phyloP scores from a whole-genome alignment of 2,329 filamentous ascomycete species.

The Sporothrix sp. region DNA sequence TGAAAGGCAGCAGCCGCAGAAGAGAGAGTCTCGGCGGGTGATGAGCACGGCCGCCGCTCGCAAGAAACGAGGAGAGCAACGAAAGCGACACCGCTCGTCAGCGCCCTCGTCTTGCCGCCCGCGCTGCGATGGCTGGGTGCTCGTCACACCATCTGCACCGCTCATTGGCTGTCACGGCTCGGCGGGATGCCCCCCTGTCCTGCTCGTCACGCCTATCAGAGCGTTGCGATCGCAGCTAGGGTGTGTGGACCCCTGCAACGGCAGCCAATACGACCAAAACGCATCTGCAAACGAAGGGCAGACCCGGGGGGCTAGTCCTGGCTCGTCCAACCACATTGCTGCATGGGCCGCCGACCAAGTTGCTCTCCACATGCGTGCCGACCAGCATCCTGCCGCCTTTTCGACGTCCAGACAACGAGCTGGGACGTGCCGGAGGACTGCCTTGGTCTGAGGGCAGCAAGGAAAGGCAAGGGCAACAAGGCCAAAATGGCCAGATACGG shows the following conservation, averaged over 20 bases:
- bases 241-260: slow-evolving; percentile 18
- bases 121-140: slow-evolving; percentile 26
- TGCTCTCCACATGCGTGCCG: slow-evolving; percentile 2
- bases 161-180: slow-evolving; percentile 29
- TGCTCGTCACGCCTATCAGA: slow-evolving; percentile 27
- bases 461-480: too few relatives aligned
- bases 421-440: too few relatives aligned
- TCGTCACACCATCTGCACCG: slow-evolving; percentile 28
- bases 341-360: slow-evolving; percentile 9
- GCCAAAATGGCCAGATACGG: too few relatives aligned
- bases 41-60: not conserved
- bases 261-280: slow-evolving; percentile 7
- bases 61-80: not conserved
- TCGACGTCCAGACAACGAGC: not conserved
- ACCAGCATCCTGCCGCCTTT: slow-evolving; percentile 1
- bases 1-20: not conserved
- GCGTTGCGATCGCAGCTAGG: slow-evolving; percentile 19
- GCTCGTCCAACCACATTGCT: not conserved
- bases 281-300: slow-evolving; percentile 5
- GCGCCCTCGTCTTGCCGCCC: slow-evolving; percentile 34
- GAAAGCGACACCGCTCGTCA: not conserved
- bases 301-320: slow-evolving; percentile 1
- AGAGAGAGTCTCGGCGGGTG: not conserved
- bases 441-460: too few relatives aligned
- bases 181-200: not conserved